These are phyloP conservation scores for Monascus purpureus DNA, from an alignment of 495 filamentous ascomycete species.

Conservation along the genomic window DNA sequence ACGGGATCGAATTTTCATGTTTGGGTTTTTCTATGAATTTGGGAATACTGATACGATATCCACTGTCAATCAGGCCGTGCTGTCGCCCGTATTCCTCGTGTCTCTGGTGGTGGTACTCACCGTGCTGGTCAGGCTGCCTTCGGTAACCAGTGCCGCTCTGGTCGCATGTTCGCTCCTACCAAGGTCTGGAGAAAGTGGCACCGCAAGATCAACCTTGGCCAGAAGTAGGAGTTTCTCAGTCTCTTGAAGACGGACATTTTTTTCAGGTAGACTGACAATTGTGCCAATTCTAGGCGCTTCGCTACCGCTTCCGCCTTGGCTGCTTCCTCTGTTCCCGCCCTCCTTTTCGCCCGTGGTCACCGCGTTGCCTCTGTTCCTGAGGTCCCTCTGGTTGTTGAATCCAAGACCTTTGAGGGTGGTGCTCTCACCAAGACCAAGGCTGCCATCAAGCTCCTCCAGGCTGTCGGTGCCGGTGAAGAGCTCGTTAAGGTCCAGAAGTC, in stretches of 20 bases:
- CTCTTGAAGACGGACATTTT: conserved; percentile 20
- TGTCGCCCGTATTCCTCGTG: conserved; percentile 99
- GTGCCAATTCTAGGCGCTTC: conserved; percentile 53
- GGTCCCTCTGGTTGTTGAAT: conserved; percentile 91
- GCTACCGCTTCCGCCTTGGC: conserved; percentile 93
- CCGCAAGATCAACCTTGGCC: conserved; percentile 96
- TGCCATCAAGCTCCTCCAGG: conserved; percentile 74
- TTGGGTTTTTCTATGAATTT: too few relatives aligned
- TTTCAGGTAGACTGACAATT: conserved; percentile 8
- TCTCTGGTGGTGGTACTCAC: conserved; percentile 99
- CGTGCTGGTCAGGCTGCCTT: conserved; percentile 99
- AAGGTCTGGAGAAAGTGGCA: conserved; percentile 99
- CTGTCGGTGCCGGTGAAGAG: conserved; percentile 78
- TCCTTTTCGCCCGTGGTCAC: conserved; percentile 94
- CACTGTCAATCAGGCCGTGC: conserved; percentile 59
- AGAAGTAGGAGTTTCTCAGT: too few relatives aligned
- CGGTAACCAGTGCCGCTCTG: conserved; percentile 99
- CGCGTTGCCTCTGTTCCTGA: conserved; percentile 82
- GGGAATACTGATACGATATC: conserved; percentile 13
- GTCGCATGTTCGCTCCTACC: conserved; percentile 99
- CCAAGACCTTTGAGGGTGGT: conserved; percentile 63
- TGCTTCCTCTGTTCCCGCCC: conserved; percentile 85
- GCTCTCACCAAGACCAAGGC: conserved; percentile 78
- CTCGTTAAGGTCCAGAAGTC: conserved; percentile 87
- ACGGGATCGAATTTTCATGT: conserved; percentile 1